Evolutionary conservation across 2,329 filamentous ascomycete genomes (phyloP).

Genomic region (Bipolaris gigantea): DNA sequence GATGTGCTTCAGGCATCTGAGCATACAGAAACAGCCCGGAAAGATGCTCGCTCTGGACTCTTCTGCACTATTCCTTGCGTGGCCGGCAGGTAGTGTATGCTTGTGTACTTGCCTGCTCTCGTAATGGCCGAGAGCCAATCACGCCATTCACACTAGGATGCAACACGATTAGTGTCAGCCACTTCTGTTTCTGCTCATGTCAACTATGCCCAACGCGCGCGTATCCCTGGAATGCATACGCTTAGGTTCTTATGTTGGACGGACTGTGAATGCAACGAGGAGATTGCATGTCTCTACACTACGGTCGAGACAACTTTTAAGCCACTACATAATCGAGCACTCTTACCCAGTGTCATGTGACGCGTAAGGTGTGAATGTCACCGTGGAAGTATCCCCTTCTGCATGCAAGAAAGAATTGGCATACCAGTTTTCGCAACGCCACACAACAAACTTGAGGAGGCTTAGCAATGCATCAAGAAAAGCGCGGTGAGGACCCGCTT

Average conservation of each 20-base stretch:
- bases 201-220: neutral
- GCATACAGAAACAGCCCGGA: neutral
- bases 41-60: neutral
- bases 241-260: neutral
- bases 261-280: neutral
- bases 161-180: too few species aligned
- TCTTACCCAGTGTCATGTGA: neutral
- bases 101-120: too few species aligned
- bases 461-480: neutral
- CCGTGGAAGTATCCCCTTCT: neutral
- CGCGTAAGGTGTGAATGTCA: neutral
- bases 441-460: neutral
- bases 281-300: neutral
- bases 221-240: neutral
- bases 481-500: neutral
- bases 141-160: too few species aligned
- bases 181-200: neutral
- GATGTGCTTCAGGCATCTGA: neutral
- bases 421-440: neutral
- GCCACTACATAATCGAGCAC: neutral
- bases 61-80: neutral
- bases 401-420: neutral
- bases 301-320: neutral
- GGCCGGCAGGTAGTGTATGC: neutral
- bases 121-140: too few species aligned